A percentile compares a stretch with the other conserved stretches of the same genome.
phyloP scores from a whole-genome alignment of 176 grass and related monocot species.

The Paspalum vaginatum region DNA sequence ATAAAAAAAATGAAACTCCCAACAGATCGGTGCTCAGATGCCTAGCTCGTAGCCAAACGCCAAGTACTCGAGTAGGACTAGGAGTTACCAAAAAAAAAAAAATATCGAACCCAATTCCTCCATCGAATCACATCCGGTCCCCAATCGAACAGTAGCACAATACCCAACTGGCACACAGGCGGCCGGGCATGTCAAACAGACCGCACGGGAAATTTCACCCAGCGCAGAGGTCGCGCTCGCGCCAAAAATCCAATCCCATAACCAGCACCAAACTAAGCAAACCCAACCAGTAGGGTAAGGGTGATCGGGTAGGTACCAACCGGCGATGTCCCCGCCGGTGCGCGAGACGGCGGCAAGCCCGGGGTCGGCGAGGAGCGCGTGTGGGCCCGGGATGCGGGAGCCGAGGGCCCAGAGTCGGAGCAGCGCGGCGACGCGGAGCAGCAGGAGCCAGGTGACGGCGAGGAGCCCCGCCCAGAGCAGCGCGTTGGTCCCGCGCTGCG shows the following conservation, averaged over 20 bases:
- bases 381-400: conserved; percentile 67
- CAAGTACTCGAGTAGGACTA: not conserved
- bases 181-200: not conserved
- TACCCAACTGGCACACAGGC: not conserved
- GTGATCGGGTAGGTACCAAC: conserved; percentile 40
- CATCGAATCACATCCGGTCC: conserved; percentile 8
- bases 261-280: not conserved
- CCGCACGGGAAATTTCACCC: not conserved
- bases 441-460: conserved; percentile 57
- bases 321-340: conserved; percentile 63
- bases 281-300: not conserved
- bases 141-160: conserved; percentile 43
- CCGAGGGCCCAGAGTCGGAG: conserved; percentile 71
- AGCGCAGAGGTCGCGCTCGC: not conserved
- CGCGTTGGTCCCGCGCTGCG: conserved; percentile 73
- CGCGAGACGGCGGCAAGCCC: conserved; percentile 47
- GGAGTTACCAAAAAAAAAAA: not conserved
- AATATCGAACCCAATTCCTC: conserved; percentile 21
- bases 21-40: not conserved
- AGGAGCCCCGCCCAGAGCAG: conserved; percentile 74
- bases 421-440: conserved; percentile 49
- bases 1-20: not conserved
- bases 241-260: conserved; percentile 27
- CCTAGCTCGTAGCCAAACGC: not conserved
- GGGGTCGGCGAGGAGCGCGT: conserved; percentile 38